A percentile compares a stretch with the other conserved stretches of the same genome.
Conservation (phyloP, 1,139 yeast species). For the Pneumocystis oryctolagi region DNA sequence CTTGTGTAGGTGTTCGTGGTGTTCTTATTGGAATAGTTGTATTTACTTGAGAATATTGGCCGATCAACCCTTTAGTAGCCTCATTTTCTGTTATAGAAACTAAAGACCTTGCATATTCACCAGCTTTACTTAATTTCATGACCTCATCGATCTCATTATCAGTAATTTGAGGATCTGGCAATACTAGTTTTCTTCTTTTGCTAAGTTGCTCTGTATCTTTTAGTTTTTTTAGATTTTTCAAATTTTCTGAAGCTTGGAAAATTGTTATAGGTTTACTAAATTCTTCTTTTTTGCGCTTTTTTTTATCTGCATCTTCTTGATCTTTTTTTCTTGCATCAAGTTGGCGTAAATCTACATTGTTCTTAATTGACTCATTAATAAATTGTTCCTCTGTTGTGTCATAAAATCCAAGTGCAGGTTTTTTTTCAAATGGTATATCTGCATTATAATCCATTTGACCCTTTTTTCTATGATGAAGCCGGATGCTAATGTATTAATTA, state of each 20-base stretch:
- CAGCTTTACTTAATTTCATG: conserved; percentile 21
- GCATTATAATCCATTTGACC: conserved; percentile 59
- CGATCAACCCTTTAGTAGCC: conserved; percentile 9
- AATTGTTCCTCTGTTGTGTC: conserved; percentile 46
- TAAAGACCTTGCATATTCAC: conserved; percentile 12
- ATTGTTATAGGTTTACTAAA: conserved; percentile 20
- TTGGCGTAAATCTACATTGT: conserved; percentile 33
- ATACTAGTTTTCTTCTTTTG: conserved; percentile 40
- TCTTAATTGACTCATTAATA: conserved; percentile 21
- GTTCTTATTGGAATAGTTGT: conserved; percentile 8
- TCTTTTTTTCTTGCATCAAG: conserved; percentile 35
- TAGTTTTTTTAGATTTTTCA: conserved; percentile 20
- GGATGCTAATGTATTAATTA: conserved; percentile 9
- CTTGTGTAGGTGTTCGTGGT: conserved; percentile 13
- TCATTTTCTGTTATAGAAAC: conserved; percentile 18
- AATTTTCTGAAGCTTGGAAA: conserved; percentile 27
- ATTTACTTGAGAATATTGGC: conserved; percentile 7
- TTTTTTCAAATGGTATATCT: conserved; percentile 66
- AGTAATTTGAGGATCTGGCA: conserved; percentile 38
- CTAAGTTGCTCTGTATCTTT: conserved; percentile 28
- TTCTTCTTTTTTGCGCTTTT: conserved; percentile 22
- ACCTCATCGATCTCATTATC: conserved; percentile 25
- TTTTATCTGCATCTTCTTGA: conserved; percentile 27
- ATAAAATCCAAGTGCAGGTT: conserved; percentile 56
- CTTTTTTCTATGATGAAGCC: conserved; percentile 35